These are phyloP conservation scores for Pythium scleroteichum DNA, from an alignment of 352 stramenopile genomes.

Conservation along the genomic window DNA sequence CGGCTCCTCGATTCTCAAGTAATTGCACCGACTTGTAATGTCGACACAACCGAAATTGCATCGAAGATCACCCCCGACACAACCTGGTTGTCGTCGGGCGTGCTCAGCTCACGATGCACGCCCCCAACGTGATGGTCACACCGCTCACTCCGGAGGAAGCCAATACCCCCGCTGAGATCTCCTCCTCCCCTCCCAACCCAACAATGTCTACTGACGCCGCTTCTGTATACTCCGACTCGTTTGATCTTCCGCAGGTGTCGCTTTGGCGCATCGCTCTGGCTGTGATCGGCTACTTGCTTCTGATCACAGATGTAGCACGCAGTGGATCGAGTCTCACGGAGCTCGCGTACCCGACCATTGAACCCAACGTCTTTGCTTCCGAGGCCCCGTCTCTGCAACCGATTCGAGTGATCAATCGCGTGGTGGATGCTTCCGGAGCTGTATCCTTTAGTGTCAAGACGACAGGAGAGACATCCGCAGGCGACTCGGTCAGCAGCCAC, in stretches of 20 bases:
- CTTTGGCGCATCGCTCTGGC: conserved; percentile 23
- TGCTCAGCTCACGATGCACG: conserved; percentile 4
- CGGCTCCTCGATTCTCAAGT: too few species aligned
- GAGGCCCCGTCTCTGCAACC: conserved; percentile 15
- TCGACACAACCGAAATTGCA: too few species aligned
- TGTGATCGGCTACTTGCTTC: conserved; percentile 25
- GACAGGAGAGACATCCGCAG: neutral
- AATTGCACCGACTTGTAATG: too few species aligned
- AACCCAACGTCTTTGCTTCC: conserved; percentile 30
- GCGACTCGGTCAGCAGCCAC: conserved; percentile 10
- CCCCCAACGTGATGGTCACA: conserved; percentile 3
- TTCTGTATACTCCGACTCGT: conserved; percentile 21
- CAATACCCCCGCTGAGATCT: neutral
- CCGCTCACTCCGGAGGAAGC: neutral
- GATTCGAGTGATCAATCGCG: conserved; percentile 8
- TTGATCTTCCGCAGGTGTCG: conserved; percentile 17
- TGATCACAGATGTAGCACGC: conserved; percentile 26
- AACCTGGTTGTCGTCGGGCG: too few species aligned
- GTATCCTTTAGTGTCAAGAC: conserved; percentile 10
- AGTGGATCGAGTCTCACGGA: conserved; percentile 25
- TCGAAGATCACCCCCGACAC: too few species aligned
- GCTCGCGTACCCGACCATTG: conserved; percentile 27
- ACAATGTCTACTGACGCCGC: neutral
- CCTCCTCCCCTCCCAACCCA: neutral
- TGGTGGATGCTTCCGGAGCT: neutral